A percentile compares a stretch with the other conserved stretches of the same genome.
These are phyloP conservation scores for Colletotrichum tamarilloi DNA, from an alignment of 2,329 filamentous ascomycete genomes.

Conservation along the genomic window DNA sequence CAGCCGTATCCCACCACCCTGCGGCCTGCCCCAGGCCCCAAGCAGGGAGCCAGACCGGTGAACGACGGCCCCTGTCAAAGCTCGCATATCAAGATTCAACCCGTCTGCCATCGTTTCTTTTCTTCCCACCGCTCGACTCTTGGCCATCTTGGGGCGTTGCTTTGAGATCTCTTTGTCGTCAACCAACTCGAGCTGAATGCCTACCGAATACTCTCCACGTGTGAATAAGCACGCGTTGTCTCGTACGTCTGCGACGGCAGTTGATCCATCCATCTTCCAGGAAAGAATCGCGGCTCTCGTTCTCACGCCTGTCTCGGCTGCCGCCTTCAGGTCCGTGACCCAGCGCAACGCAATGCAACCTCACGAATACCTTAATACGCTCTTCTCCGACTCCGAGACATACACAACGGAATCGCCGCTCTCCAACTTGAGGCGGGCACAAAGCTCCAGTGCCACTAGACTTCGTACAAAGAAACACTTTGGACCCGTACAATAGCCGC, in stretches of 20 bases:
- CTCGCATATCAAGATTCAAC: background rate
- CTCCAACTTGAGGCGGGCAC: constrained; percentile 12
- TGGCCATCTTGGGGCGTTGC: background rate
- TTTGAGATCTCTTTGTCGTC: background rate
- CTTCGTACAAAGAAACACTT: constrained; percentile 1
- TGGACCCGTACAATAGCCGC: constrained; percentile 6
- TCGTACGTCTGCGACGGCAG: background rate
- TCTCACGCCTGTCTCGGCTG: constrained; percentile 14
- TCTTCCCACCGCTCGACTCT: background rate
- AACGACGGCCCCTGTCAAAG: background rate
- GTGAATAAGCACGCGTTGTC: background rate
- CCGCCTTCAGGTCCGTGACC: background rate
- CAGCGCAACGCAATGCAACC: background rate
- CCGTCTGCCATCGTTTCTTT: background rate
- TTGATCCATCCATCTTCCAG: background rate
- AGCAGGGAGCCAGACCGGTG: background rate
- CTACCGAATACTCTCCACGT: background rate
- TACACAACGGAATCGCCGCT: background rate
- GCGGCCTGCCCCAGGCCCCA: background rate
- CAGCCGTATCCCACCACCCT: background rate
- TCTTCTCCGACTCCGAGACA: background rate
- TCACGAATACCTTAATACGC: background rate
- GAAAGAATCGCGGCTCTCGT: background rate
- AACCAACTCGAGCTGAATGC: background rate
- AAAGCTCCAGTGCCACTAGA: constrained; percentile 1